These are phyloP conservation scores for Pneumocystis jirovecii DNA, from an alignment of 1,139 yeast species.

Conservation along the genomic window DNA sequence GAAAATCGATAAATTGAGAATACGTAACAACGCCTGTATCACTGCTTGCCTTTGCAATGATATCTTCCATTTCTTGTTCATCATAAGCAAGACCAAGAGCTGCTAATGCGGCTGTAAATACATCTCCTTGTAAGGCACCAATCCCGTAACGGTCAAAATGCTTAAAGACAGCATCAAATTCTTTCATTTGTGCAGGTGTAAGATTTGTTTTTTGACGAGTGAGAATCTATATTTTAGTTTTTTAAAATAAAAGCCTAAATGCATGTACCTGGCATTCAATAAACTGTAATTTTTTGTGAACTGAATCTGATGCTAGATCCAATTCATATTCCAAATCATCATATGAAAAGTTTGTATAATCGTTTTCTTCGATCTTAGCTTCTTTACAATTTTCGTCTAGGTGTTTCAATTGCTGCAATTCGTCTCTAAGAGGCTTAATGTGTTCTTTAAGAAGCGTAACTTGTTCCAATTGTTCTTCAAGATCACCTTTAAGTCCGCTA, in stretches of 20 bases:
- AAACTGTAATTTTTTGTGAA: constrained; percentile 27
- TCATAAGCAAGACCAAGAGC: constrained; percentile 26
- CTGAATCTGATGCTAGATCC: constrained; percentile 26
- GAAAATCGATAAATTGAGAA: constrained; percentile 28
- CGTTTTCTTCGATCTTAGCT: constrained; percentile 31
- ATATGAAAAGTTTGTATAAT: constrained; percentile 27
- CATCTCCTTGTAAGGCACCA: constrained; percentile 24
- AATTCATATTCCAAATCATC: constrained; percentile 30
- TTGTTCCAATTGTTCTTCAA: constrained; percentile 26
- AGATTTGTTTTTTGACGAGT: constrained; percentile 28
- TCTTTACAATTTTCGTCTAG: constrained; percentile 22
- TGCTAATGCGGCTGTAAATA: constrained; percentile 30
- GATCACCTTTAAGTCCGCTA: constrained; percentile 26
- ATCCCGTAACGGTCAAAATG: constrained; percentile 28
- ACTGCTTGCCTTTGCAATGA: constrained; percentile 23
- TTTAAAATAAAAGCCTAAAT: background rate
- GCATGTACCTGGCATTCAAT: constrained; percentile 25
- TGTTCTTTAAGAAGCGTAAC: constrained; percentile 23
- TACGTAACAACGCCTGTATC: constrained; percentile 22
- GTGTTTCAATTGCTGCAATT: constrained; percentile 20
- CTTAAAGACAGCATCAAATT: constrained; percentile 30
- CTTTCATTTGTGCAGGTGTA: constrained; percentile 30
- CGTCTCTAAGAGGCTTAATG: constrained; percentile 23
- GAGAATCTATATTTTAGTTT: constrained; percentile 17
- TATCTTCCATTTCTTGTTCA: constrained; percentile 27